These are phyloP conservation scores for Fraxinus floribunda DNA, from an alignment of 305 asterid genomes.

Conservation along the genomic window DNA sequence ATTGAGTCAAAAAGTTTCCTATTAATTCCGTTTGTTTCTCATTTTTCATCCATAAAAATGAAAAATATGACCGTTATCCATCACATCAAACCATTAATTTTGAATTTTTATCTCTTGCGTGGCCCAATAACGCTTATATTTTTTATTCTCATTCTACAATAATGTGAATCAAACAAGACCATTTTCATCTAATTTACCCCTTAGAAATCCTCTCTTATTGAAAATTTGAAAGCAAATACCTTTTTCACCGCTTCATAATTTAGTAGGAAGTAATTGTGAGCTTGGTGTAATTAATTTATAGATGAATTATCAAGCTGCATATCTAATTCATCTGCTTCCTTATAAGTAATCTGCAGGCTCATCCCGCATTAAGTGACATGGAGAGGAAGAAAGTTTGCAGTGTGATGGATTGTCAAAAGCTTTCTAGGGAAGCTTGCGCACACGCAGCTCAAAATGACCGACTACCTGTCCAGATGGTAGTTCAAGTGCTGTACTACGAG, in stretches of 20 bases:
- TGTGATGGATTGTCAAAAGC: constrained; percentile 88
- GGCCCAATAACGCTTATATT: too few species aligned
- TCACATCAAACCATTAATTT: too few species aligned
- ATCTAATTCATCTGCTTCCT: background rate
- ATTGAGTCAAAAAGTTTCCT: background rate
- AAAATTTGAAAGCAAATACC: background rate
- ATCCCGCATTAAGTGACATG: constrained; percentile 75
- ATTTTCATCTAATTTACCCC: background rate
- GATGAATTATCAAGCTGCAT: background rate
- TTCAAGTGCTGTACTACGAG: constrained; percentile 88
- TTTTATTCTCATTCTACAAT: too few species aligned
- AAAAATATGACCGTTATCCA: too few species aligned
- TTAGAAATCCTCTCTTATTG: background rate
- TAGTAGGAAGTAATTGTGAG: background rate
- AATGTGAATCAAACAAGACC: background rate
- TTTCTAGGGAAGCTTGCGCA: constrained; percentile 81
- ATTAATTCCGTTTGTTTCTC: background rate
- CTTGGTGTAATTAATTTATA: background rate
- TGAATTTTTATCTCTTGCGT: too few species aligned
- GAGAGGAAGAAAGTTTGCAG: constrained; percentile 83
- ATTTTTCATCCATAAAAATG: background rate
- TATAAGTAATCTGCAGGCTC: constrained; percentile 50
- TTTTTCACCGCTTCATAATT: background rate
- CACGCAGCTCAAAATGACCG: constrained; percentile 92
- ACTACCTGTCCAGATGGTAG: constrained; percentile 81